Percentiles rank a stretch among this genome's conserved stretches.
These are phyloP conservation scores for Blastobotrys malaysiensis DNA, from an alignment of 1,139 yeast species.

Conservation along the genomic window DNA sequence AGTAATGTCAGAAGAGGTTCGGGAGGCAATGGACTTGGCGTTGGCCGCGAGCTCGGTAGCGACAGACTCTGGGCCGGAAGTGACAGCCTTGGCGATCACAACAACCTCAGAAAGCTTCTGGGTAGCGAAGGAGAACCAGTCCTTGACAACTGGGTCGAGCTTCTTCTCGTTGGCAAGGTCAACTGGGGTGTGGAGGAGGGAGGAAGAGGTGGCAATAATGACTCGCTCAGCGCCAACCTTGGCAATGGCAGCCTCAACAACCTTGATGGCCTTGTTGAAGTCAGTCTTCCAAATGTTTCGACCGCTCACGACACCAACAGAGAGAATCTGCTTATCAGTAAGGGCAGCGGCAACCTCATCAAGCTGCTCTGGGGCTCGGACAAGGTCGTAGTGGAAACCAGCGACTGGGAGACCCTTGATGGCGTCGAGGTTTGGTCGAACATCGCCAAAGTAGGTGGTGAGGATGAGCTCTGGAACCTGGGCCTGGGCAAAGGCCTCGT, in stretches of 20 bases:
- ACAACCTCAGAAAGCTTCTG: conserved; percentile 94
- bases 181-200: conserved; percentile 97
- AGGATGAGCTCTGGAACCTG: conserved; percentile 65
- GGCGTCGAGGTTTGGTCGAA: conserved; percentile 90
- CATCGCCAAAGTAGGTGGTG: conserved; percentile 97
- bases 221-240: conserved; percentile 87
- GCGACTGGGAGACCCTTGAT: conserved; percentile 86
- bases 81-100: conserved; percentile 78
- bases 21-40: conserved; percentile 79
- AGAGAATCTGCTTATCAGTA: conserved; percentile 64
- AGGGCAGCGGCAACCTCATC: conserved; percentile 71
- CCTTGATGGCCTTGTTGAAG: conserved; percentile 75
- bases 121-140: conserved; percentile 98
- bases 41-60: conserved; percentile 65
- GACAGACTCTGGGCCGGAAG: conserved; percentile 61
- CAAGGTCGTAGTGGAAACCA: conserved; percentile 95
- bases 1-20: conserved; percentile 82
- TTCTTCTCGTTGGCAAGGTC: conserved; percentile 89
- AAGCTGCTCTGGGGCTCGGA: conserved; percentile 94
- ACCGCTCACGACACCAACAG: conserved; percentile 97
- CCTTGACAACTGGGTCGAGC: conserved; percentile 84
- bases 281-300: conserved; percentile 99
- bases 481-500: conserved; percentile 58
- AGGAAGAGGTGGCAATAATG: conserved; percentile 90
- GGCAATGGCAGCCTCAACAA: conserved; percentile 75